Conservation (phyloP, 2,329 filamentous ascomycete species). For the Aspergillus amoenus region DNA sequence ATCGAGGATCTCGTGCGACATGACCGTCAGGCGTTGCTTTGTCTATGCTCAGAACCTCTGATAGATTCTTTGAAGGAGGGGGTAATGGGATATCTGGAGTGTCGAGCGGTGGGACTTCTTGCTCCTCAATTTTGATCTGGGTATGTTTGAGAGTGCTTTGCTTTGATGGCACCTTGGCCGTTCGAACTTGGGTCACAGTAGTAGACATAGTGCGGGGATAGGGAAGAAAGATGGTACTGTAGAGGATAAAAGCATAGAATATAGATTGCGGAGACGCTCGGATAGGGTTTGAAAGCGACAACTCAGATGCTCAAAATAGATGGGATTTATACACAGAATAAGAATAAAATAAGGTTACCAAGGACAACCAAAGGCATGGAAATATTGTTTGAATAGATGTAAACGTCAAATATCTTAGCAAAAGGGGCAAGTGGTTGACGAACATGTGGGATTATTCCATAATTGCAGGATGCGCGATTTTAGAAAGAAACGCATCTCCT, state of each 20-base stretch:
- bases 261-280: not conserved
- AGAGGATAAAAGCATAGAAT: not conserved
- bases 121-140: constrained; percentile 27
- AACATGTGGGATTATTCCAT: not conserved
- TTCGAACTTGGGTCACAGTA: constrained; percentile 26
- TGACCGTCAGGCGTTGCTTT: constrained; percentile 79
- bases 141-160: constrained; percentile 20
- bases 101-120: constrained; percentile 23
- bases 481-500: not conserved
- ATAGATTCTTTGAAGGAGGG: constrained; percentile 58
- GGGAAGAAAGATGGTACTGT: not conserved
- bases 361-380: not conserved
- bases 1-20: constrained; percentile 73
- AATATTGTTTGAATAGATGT: not conserved
- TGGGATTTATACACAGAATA: too few species aligned
- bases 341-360: not conserved
- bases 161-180: constrained; percentile 15
- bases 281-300: not conserved
- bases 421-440: not conserved
- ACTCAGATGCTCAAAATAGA: not conserved
- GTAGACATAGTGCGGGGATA: constrained; percentile 23
- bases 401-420: not conserved
- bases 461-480: not conserved
- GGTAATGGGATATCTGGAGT: constrained; percentile 63
- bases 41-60: constrained; percentile 69